Evolutionary conservation across 768 basidiomycete species (phyloP).

Genomic region (Boletus vinaceobasis): DNA sequence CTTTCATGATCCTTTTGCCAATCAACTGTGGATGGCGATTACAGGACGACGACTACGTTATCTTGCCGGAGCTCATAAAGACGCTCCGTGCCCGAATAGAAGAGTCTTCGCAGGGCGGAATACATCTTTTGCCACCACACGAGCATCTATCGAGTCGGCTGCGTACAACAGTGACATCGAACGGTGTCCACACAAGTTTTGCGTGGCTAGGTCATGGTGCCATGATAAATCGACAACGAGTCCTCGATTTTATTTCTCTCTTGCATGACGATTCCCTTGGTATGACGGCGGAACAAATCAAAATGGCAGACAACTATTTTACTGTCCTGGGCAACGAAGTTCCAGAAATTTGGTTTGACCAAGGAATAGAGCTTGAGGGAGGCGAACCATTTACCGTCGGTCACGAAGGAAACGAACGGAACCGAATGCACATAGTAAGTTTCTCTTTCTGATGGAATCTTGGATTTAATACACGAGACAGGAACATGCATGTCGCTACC

Average conservation of each 20-base stretch:
- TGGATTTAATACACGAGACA: slow-evolving; percentile 20
- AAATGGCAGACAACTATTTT: slow-evolving; percentile 73
- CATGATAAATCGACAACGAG: slow-evolving; percentile 44
- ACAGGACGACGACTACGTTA: slow-evolving; percentile 68
- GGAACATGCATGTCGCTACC: slow-evolving; percentile 44
- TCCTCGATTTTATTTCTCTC: slow-evolving; percentile 47
- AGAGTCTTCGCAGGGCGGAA: slow-evolving; percentile 25
- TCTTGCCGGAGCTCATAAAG: slow-evolving; percentile 54
- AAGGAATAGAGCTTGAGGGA: slow-evolving; percentile 57
- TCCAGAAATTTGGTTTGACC: slow-evolving; percentile 63
- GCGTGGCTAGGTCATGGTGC: slow-evolving; percentile 69
- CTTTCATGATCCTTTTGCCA: not conserved
- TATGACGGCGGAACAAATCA: slow-evolving; percentile 45
- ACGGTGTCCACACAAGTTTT: slow-evolving; percentile 50
- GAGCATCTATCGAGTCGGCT: slow-evolving; percentile 56
- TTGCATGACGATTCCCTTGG: slow-evolving; percentile 37
- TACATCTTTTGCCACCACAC: slow-evolving; percentile 59
- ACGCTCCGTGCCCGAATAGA: slow-evolving; percentile 43
- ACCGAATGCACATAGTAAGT: slow-evolving; percentile 57
- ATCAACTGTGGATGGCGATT: slow-evolving; percentile 1
- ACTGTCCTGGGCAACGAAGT: slow-evolving; percentile 52
- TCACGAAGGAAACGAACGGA: slow-evolving; percentile 53
- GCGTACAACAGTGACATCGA: slow-evolving; percentile 38
- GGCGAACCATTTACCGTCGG: slow-evolving; percentile 63
- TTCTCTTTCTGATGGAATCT: not conserved